Conservation (phyloP, 2,329 filamentous ascomycete species). For the Davidsoniella neocaledoniae region DNA sequence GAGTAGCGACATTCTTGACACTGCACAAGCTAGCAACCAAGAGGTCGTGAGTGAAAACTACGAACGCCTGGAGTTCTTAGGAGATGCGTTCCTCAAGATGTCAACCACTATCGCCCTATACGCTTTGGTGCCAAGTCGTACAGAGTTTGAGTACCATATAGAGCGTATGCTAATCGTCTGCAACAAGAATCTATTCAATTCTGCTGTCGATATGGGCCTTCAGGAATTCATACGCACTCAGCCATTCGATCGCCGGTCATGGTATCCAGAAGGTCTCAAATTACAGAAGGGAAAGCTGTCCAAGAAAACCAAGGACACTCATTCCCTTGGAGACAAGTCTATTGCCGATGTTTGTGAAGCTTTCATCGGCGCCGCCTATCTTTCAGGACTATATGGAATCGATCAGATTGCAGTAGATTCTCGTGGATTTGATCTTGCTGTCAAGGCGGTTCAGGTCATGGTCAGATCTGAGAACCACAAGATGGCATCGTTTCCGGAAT, state of each 20-base stretch:
- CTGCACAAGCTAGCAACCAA: conserved; percentile 56
- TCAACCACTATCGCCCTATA: conserved; percentile 81
- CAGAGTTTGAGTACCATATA: conserved; percentile 79
- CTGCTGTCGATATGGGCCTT: conserved; percentile 47
- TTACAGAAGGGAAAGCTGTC: conserved; percentile 55
- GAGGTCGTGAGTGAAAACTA: conserved; percentile 88
- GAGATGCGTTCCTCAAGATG: conserved; percentile 91
- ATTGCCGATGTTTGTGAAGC: conserved; percentile 92
- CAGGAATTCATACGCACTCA: conserved; percentile 69
- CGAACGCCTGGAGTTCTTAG: conserved; percentile 82
- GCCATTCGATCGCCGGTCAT: conserved; percentile 63
- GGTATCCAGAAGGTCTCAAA: conserved; percentile 72
- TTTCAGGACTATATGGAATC: conserved; percentile 29
- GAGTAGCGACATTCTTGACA: conserved; percentile 56
- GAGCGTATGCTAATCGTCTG: conserved; percentile 81
- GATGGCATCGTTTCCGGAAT: conserved; percentile 55
- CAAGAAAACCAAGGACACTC: conserved; percentile 26
- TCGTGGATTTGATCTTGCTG: conserved; percentile 35
- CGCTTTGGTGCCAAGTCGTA: conserved; percentile 54
- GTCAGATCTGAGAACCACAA: conserved; percentile 53
- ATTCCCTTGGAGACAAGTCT: conserved; percentile 69
- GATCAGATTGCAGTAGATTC: conserved; percentile 20
- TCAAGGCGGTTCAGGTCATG: conserved; percentile 49
- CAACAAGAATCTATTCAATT: conserved; percentile 76
- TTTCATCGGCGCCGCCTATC: conserved; percentile 69